phyloP scores from a whole-genome alignment of 148 eudicot genomes.

The Fallopia convolvulus region DNA sequence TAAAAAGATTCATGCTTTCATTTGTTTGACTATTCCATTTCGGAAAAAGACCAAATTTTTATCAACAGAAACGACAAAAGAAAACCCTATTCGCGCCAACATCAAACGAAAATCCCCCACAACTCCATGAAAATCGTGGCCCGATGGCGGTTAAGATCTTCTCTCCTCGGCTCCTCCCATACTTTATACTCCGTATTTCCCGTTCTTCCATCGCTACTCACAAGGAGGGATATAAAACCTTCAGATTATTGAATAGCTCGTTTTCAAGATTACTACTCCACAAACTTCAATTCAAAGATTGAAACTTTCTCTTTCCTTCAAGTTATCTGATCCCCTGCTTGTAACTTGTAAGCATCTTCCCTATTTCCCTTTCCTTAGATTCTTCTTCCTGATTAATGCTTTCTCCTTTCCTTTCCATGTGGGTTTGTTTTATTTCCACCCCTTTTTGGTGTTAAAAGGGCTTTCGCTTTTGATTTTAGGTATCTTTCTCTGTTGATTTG shows the following conservation, averaged over 20 bases:
- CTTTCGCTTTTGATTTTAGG: not conserved
- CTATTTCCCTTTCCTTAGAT: not conserved
- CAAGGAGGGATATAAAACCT: not conserved
- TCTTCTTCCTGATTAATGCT: not conserved
- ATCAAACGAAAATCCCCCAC: slow-evolving; percentile 1
- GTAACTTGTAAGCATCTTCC: slow-evolving; percentile 11
- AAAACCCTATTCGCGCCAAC: slow-evolving; percentile 10
- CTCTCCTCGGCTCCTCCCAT: not conserved
- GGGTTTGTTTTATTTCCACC: not conserved
- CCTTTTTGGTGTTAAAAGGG: not conserved
- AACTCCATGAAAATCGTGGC: not conserved
- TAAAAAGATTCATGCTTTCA: not conserved
- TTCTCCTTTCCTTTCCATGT: slow-evolving; percentile 8
- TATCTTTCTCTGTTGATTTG: not conserved
- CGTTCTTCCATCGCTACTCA: not conserved
- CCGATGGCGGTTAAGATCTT: slow-evolving; percentile 4
- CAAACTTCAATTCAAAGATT: not conserved
- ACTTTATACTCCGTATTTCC: not conserved
- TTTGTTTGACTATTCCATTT: not conserved
- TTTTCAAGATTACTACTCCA: slow-evolving; percentile 3
- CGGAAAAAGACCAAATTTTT: not conserved
- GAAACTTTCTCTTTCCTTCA: slow-evolving; percentile 7
- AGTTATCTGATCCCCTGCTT: slow-evolving; percentile 10
- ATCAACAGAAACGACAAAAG: not conserved
- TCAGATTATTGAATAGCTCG: not conserved